Percentiles rank a stretch among this genome's conserved stretches.
These are phyloP conservation scores for Styphnolobium japonicum DNA, from an alignment of 306 rosid genomes.

Conservation along the genomic window DNA sequence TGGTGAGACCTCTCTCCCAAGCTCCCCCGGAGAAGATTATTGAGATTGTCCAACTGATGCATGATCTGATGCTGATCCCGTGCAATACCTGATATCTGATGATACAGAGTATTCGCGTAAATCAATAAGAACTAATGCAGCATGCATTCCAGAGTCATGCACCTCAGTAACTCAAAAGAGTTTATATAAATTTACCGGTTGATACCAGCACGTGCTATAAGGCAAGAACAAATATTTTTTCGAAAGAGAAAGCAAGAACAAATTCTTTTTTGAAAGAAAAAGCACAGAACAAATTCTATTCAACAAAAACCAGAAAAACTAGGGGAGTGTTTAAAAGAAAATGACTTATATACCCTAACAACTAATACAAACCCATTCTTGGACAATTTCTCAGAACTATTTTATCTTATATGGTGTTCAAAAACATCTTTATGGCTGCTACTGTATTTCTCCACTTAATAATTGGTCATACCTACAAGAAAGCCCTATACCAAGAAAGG, in stretches of 20 bases:
- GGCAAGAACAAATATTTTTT: not conserved
- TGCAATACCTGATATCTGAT: conserved; percentile 59
- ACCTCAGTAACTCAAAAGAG: not conserved
- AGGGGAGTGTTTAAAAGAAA: not conserved
- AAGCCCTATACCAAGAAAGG: not conserved
- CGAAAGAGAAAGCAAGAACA: not conserved
- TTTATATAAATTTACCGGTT: not conserved
- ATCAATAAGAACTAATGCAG: conserved; percentile 2
- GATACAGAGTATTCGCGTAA: not conserved
- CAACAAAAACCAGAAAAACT: not conserved
- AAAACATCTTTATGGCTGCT: not conserved
- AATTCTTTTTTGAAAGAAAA: too few species aligned
- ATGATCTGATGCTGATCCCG: conserved; percentile 81
- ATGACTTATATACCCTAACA: not conserved
- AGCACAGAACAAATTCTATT: too few species aligned
- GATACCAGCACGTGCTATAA: not conserved
- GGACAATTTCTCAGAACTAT: not conserved
- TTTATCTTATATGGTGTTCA: not conserved
- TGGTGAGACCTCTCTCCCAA: conserved; percentile 45
- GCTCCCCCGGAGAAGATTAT: conserved; percentile 59
- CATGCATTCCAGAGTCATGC: not conserved
- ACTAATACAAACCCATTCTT: not conserved
- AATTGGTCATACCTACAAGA: not conserved
- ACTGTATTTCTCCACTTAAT: not conserved
- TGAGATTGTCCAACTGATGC: conserved; percentile 80